Conservation (phyloP, 345 rosid species). For the Acer campestre region DNA sequence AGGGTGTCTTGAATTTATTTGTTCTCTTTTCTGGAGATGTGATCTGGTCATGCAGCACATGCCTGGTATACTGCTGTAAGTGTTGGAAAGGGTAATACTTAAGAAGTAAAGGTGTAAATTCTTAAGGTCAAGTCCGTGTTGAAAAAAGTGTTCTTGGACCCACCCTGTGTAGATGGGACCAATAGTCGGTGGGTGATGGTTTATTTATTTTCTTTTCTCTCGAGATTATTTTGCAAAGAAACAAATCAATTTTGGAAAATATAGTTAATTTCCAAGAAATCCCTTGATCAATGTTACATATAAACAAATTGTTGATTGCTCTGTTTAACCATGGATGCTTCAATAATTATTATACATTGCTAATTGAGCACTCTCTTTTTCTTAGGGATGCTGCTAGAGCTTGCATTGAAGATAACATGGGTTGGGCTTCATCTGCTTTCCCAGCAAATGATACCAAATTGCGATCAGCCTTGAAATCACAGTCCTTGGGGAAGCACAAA, state of each 20-base stretch:
- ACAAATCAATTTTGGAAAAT: too few species aligned
- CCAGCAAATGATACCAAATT: constrained; percentile 60
- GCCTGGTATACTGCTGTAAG: not conserved
- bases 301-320: not conserved
- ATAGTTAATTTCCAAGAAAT: too few species aligned
- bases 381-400: constrained; percentile 71
- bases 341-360: constrained; percentile 8
- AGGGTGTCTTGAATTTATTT: not conserved
- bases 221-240: too few species aligned
- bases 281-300: not conserved
- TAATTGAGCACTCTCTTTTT: constrained; percentile 21
- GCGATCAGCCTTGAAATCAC: constrained; percentile 49
- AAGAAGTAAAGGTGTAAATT: not conserved
- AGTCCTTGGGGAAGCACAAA: constrained; percentile 81
- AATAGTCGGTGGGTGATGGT: not conserved
- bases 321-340: not conserved
- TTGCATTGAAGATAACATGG: constrained; percentile 51
- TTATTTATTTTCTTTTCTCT: too few species aligned
- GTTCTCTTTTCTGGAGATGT: not conserved
- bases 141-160: not conserved
- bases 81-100: not conserved
- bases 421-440: constrained; percentile 68
- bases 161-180: not conserved
- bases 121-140: not conserved
- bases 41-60: not conserved